Conservation (phyloP, 768 basidiomycete genomes). For the Pleurotus tuoliensis region DNA sequence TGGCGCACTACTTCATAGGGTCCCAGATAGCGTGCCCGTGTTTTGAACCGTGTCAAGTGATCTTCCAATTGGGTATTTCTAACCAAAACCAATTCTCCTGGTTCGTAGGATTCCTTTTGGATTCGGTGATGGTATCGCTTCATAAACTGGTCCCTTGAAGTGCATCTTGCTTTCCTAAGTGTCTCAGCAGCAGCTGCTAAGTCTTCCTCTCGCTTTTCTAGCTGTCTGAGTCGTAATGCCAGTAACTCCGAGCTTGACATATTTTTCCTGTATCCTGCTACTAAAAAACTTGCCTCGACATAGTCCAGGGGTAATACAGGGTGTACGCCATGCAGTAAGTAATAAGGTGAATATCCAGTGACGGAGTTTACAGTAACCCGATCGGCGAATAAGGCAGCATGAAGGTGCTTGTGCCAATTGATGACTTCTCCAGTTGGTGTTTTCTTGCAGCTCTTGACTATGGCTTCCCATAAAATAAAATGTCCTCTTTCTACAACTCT, state of each 20-base stretch:
- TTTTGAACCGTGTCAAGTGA: constrained; percentile 22
- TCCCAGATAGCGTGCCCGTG: constrained; percentile 26
- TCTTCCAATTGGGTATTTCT: constrained; percentile 28
- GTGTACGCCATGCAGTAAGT: neutral
- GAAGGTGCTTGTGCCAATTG: constrained; percentile 24
- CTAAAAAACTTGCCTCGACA: neutral
- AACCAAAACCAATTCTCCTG: constrained; percentile 29
- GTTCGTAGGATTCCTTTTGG: constrained; percentile 20
- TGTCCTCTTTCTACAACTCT: constrained; percentile 22
- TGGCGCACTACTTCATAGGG: constrained; percentile 26
- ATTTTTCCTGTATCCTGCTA: neutral
- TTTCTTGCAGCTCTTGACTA: constrained; percentile 23
- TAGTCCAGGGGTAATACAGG: constrained; percentile 28
- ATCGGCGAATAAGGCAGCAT: constrained; percentile 28
- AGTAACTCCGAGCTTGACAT: no score
- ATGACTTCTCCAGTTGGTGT: constrained; percentile 15
- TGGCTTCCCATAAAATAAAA: constrained; percentile 16
- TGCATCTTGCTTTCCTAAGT: neutral
- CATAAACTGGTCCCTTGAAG: neutral
- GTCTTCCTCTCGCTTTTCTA: neutral
- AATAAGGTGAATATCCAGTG: constrained; percentile 7
- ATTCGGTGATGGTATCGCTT: constrained; percentile 11
- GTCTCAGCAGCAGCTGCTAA: neutral
- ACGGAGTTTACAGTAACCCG: constrained; percentile 19
- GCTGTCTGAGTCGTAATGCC: neutral